phyloP scores from a whole-genome alignment of 2,329 filamentous ascomycete genomes.

The Colletotrichum trifolii region DNA sequence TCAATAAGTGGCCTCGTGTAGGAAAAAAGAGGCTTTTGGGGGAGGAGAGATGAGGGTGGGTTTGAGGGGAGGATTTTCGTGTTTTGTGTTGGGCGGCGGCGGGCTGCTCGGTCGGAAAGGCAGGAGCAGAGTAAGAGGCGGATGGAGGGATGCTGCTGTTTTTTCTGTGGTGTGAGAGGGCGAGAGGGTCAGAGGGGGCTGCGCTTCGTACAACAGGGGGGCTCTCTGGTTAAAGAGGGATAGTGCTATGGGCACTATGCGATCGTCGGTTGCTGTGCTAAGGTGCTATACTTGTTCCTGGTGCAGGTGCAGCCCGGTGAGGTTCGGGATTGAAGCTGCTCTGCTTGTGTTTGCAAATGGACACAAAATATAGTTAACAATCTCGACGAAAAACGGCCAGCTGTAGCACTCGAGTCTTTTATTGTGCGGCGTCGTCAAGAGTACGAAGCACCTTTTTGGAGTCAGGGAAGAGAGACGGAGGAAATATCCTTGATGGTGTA shows the following conservation, averaged over 20 bases:
- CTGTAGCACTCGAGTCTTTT: neutral
- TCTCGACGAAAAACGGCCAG: neutral
- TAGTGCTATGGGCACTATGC: conserved; percentile 38
- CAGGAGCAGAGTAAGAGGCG: conserved; percentile 27
- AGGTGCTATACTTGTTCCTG: neutral
- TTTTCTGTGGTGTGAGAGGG: conserved; percentile 23
- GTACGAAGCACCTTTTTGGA: neutral
- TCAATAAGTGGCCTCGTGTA: conserved; percentile 29
- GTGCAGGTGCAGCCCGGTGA: conserved; percentile 8
- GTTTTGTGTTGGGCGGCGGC: conserved; percentile 39
- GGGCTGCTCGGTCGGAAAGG: conserved; percentile 37
- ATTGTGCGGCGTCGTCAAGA: too few relatives aligned
- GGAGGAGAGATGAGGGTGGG: conserved; percentile 35
- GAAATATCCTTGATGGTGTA: conserved; percentile 30
- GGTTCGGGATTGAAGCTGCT: neutral
- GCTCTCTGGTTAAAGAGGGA: conserved; percentile 32
- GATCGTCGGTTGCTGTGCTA: conserved; percentile 27
- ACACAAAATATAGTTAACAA: neutral
- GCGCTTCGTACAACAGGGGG: conserved; percentile 35
- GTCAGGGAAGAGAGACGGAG: conserved; percentile 14
- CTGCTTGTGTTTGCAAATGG: neutral
- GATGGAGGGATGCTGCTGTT: conserved; percentile 34
- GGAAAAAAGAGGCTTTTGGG: conserved; percentile 29
- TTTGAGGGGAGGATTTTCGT: conserved; percentile 39
- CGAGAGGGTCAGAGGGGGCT: conserved; percentile 19